Conservation (phyloP, 768 basidiomycete species). For the Panaeolus papilionaceus region DNA sequence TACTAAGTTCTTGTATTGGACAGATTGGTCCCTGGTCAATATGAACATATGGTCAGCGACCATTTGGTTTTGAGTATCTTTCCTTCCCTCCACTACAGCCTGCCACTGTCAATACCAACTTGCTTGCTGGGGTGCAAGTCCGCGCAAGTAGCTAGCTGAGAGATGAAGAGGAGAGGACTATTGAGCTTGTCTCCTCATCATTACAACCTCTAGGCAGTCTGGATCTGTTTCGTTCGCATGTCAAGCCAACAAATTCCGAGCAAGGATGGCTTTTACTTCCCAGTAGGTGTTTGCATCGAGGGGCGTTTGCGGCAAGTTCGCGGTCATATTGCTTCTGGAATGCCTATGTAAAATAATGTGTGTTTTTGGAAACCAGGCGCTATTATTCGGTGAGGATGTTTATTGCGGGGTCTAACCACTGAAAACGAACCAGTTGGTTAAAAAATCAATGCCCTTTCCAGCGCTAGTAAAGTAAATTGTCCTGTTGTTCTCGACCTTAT, state of each 20-base stretch:
- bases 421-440: background rate
- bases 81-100: too few species aligned
- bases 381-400: background rate
- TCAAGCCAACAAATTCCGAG: background rate
- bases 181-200: too few species aligned
- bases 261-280: background rate
- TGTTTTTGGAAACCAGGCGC: background rate
- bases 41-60: too few species aligned
- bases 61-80: too few species aligned
- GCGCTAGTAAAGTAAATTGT: background rate
- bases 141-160: too few species aligned
- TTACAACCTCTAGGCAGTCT: background rate
- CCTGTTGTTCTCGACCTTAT: background rate
- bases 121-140: too few species aligned
- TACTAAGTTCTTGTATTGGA: too few species aligned
- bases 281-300: background rate
- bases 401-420: too few species aligned
- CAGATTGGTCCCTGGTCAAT: too few species aligned
- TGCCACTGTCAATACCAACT: too few species aligned
- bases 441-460: background rate
- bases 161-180: too few species aligned
- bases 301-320: background rate
- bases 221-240: background rate
- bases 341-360: too few species aligned
- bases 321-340: background rate